Evolutionary conservation across 2,329 filamentous ascomycete genomes (phyloP).

Genomic region (Alternaria infectoria): DNA sequence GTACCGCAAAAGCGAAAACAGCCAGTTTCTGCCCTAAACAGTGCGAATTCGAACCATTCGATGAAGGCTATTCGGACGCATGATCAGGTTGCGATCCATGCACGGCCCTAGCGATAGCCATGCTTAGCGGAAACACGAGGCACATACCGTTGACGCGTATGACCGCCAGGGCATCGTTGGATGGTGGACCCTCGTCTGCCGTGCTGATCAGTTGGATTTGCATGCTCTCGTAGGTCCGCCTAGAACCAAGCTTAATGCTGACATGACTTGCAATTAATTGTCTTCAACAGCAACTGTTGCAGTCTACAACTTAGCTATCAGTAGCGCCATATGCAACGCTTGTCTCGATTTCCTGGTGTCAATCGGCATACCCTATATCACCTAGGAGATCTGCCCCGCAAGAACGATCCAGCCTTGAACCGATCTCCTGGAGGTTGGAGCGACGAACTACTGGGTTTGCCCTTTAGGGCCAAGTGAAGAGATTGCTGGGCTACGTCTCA

Average conservation of each 20-base stretch:
- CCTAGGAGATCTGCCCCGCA: conserved; percentile 4
- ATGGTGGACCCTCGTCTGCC: conserved; percentile 22
- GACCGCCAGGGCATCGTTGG: conserved; percentile 6
- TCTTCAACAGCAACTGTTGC: neutral
- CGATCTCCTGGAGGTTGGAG: neutral
- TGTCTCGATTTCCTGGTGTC: neutral
- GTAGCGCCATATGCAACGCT: neutral
- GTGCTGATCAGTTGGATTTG: conserved; percentile 27
- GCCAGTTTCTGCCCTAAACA: conserved; percentile 7
- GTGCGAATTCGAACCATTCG: conserved; percentile 6
- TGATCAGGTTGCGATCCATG: conserved; percentile 33
- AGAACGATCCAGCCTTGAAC: conserved; percentile 9
- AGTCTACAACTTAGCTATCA: neutral
- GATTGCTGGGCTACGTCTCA: conserved; percentile 3
- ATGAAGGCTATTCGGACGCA: conserved; percentile 9
- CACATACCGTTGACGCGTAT: conserved; percentile 22
- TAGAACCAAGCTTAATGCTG: neutral
- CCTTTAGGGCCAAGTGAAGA: conserved; percentile 11
- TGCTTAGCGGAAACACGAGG: conserved; percentile 21
- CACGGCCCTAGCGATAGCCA: conserved; percentile 20
- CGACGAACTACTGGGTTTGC: neutral
- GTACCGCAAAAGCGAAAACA: conserved; percentile 1
- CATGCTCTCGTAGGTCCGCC: neutral
- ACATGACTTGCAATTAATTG: neutral
- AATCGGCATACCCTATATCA: neutral